Percentiles rank a stretch among this genome's conserved stretches.
These are phyloP conservation scores for Rubia occidens DNA, from an alignment of 305 asterid species.

Conservation along the genomic window DNA sequence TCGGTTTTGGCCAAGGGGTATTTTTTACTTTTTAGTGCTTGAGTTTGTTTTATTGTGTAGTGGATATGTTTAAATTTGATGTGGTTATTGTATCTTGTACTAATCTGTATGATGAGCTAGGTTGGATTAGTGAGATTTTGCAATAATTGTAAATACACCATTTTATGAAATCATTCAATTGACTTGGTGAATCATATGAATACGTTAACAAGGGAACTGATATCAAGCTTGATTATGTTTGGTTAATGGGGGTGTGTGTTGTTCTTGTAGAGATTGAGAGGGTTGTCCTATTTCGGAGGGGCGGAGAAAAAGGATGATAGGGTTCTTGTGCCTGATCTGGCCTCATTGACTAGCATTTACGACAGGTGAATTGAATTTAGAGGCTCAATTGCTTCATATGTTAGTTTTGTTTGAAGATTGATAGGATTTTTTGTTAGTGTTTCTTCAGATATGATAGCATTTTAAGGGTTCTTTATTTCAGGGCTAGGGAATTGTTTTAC, in stretches of 20 bases:
- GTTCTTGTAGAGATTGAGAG: constrained; percentile 64
- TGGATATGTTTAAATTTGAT: background rate
- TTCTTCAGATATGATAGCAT: constrained; percentile 17
- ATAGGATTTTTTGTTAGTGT: background rate
- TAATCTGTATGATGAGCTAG: background rate
- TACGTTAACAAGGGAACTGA: background rate
- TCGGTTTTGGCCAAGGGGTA: constrained; percentile 99
- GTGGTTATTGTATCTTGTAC: background rate
- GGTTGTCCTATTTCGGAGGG: constrained; percentile 85
- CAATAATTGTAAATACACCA: background rate
- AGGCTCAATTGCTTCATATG: constrained; percentile 3
- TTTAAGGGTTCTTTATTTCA: constrained; percentile 22
- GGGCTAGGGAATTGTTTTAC: constrained; percentile 88
- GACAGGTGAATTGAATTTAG: constrained; percentile 46
- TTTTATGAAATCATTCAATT: background rate
- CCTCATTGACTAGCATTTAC: constrained; percentile 79
- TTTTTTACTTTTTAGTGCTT: constrained; percentile 3
- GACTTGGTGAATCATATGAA: background rate
- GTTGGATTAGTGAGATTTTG: background rate
- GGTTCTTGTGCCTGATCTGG: constrained; percentile 94
- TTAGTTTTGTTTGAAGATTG: background rate
- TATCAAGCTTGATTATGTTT: constrained; percentile 1
- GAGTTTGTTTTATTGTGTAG: background rate
- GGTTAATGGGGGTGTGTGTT: constrained; percentile 6
- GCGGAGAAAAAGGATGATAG: constrained; percentile 96